Evolutionary conservation across 495 filamentous ascomycete species (phyloP).

Genomic region (Neurospora sp.): DNA sequence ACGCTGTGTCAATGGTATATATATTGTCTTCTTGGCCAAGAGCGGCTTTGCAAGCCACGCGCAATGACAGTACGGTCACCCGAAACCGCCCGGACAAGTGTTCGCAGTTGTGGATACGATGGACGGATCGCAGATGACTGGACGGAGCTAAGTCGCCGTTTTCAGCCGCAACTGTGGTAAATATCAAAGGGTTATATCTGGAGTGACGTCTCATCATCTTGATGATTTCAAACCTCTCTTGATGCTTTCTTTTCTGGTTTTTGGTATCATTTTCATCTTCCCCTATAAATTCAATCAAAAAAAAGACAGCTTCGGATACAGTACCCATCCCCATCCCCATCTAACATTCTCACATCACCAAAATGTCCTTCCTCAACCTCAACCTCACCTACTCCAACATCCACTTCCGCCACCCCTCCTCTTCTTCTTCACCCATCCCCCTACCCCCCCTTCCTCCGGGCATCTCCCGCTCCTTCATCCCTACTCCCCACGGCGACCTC

Average conservation of each 20-base stretch:
- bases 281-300: not conserved
- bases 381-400: constrained; percentile 22
- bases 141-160: not conserved
- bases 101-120: no score
- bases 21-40: not conserved
- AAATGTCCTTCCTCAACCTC: constrained; percentile 5
- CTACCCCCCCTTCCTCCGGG: constrained; percentile 19
- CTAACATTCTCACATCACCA: not conserved
- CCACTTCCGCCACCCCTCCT: constrained; percentile 12
- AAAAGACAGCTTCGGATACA: not conserved
- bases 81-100: not conserved
- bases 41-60: not conserved
- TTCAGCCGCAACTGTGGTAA: not conserved
- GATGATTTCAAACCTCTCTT: not conserved
- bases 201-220: no score
- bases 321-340: not conserved
- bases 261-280: not conserved
- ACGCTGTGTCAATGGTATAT: not conserved
- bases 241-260: not conserved
- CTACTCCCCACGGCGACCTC: constrained; percentile 27
- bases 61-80: no score
- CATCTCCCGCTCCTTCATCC: constrained; percentile 23
- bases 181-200: not conserved
- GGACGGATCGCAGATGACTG: no score
- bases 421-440: not conserved